Conservation (phyloP, 306 rosid genomes). For the Medicago ruthenica region DNA sequence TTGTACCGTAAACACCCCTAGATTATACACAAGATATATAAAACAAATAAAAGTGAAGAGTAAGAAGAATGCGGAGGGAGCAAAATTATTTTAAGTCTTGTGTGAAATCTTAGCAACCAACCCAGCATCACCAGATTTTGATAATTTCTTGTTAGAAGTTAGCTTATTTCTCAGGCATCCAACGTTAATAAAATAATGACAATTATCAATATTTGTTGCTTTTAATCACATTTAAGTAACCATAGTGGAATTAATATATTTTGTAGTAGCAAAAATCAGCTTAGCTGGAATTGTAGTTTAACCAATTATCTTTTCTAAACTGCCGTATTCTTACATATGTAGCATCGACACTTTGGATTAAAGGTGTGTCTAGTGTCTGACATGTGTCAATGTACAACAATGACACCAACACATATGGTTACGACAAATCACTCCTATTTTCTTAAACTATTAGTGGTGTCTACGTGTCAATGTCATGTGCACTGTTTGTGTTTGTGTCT, state of each 20-base stretch:
- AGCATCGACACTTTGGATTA: background rate
- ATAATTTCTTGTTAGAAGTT: too few species aligned
- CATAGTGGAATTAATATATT: background rate
- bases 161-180: too few species aligned
- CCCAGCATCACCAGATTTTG: background rate
- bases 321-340: background rate
- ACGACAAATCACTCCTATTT: too few species aligned
- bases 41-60: background rate
- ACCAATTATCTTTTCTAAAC: background rate
- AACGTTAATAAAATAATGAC: background rate
- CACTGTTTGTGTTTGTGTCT: too few species aligned
- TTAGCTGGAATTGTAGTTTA: constrained; percentile 4
- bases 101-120: background rate
- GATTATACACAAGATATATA: background rate
- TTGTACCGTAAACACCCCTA: too few species aligned
- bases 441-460: background rate
- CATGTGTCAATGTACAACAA: too few species aligned
- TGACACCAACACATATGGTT: too few species aligned
- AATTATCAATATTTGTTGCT: background rate
- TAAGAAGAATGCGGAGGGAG: background rate
- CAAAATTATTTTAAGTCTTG: background rate
- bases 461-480: background rate
- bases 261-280: background rate
- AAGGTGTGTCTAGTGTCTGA: too few species aligned
- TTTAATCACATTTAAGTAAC: constrained; percentile 10